Conservation (phyloP, 805 yeast genomes). For the Metschnikowia orientalis region DNA sequence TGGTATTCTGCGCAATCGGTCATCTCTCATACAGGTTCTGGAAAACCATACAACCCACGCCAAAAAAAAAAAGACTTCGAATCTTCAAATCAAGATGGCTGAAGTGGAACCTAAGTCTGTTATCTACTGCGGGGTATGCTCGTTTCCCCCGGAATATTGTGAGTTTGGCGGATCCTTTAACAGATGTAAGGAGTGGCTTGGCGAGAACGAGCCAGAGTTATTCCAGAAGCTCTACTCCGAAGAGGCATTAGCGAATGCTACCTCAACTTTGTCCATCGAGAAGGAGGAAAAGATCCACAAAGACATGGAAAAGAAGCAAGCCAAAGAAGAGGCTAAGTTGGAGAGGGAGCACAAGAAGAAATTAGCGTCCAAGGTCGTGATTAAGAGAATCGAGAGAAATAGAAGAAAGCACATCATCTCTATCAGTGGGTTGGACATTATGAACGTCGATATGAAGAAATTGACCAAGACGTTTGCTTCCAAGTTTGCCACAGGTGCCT, state of each 20-base stretch:
- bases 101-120: conserved; percentile 35
- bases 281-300: conserved; percentile 79
- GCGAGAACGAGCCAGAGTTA: conserved; percentile 52
- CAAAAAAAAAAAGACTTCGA: too few relatives aligned
- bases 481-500: conserved; percentile 93
- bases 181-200: conserved; percentile 82
- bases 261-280: conserved; percentile 61
- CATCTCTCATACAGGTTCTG: too few relatives aligned
- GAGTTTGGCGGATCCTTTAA: conserved; percentile 82
- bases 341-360: conserved; percentile 79
- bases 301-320: conserved; percentile 79
- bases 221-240: conserved; percentile 59
- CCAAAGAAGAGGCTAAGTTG: conserved; percentile 78
- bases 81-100: conserved; percentile 27
- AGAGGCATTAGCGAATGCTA: conserved; percentile 52
- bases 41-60: too few relatives aligned
- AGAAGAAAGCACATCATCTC: conserved; percentile 85
- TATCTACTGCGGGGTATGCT: conserved; percentile 72
- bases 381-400: conserved; percentile 86
- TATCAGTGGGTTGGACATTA: conserved; percentile 81
- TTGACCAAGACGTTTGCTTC: conserved; percentile 89
- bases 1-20: too few relatives aligned
- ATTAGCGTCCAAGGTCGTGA: conserved; percentile 71
- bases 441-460: conserved; percentile 85
- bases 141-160: conserved; percentile 87